Evolutionary conservation across 345 rosid genomes (phyloP).

Genomic region (Eucalyptus erythrocorys): DNA sequence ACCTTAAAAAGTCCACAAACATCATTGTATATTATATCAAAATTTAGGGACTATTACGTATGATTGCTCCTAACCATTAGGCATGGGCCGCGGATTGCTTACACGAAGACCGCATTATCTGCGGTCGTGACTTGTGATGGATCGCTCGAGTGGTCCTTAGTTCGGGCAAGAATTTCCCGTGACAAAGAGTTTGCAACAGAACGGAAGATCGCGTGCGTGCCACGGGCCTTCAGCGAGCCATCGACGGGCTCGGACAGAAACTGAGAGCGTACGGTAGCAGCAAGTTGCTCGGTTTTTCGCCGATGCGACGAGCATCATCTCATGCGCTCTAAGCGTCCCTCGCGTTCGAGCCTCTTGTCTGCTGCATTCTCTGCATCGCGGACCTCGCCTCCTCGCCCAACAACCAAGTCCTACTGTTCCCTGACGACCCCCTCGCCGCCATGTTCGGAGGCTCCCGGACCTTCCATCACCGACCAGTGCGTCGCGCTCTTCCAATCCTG

Average conservation of each 20-base stretch:
- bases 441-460: neutral
- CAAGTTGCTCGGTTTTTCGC: neutral
- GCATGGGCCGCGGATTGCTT: neutral
- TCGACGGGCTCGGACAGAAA: neutral
- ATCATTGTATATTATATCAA: fast-evolving
- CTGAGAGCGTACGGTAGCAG: neutral
- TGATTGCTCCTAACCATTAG: no score
- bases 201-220: neutral
- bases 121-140: neutral
- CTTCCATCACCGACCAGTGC: slow-evolving; percentile 30
- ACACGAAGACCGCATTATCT: neutral
- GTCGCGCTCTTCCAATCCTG: slow-evolving; percentile 31
- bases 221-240: neutral
- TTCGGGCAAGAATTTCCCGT: neutral
- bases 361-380: neutral
- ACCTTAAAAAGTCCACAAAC: no score
- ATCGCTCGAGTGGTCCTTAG: neutral
- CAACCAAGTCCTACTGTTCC: neutral
- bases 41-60: no score
- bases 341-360: neutral
- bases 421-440: neutral
- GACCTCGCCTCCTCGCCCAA: neutral
- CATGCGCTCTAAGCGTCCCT: neutral
- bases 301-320: neutral
- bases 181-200: neutral